These are phyloP conservation scores for Mortierella polycephala DNA, from an alignment of 371 early-diverging fungal species.

Conservation along the genomic window DNA sequence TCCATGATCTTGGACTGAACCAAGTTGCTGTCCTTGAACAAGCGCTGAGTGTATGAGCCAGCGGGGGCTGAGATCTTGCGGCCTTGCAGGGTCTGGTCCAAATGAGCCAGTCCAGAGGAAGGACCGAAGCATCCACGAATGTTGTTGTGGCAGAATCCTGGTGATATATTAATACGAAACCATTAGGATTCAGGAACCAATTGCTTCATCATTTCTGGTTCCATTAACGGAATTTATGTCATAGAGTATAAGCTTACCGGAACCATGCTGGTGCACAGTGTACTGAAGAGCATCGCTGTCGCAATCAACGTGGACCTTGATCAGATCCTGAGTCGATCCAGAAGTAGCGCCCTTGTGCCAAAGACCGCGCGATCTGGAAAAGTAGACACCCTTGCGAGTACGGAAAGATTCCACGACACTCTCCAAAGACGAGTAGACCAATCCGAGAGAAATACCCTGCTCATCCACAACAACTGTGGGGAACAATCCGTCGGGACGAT, in stretches of 20 bases:
- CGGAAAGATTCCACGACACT: constrained; percentile 87
- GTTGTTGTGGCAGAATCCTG: constrained; percentile 95
- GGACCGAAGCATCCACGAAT: constrained; percentile 94
- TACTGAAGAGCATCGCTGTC: constrained; percentile 92
- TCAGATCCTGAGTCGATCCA: constrained; percentile 89
- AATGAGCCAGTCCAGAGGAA: constrained; percentile 77
- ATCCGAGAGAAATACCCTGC: constrained; percentile 86
- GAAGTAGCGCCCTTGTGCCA: constrained; percentile 97
- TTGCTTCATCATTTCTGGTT: background rate
- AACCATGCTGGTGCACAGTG: constrained; percentile 87
- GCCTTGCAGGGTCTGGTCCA: constrained; percentile 70
- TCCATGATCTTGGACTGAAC: constrained; percentile 94
- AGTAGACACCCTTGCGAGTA: constrained; percentile 90
- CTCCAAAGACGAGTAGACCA: constrained; percentile 89
- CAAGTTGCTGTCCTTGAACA: constrained; percentile 86
- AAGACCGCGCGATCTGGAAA: constrained; percentile 88
- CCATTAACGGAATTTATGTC: background rate
- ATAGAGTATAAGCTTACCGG: constrained; percentile 63
- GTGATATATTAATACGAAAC: background rate
- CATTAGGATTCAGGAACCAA: background rate
- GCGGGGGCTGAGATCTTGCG: constrained; percentile 80
- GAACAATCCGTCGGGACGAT: constrained; percentile 90
- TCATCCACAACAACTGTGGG: constrained; percentile 95
- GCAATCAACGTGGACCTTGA: constrained; percentile 86
- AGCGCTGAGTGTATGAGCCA: constrained; percentile 91